Evolutionary conservation across 1,284 basidiomycete species (phyloP).

Genomic region (Trichosporon sp.): DNA sequence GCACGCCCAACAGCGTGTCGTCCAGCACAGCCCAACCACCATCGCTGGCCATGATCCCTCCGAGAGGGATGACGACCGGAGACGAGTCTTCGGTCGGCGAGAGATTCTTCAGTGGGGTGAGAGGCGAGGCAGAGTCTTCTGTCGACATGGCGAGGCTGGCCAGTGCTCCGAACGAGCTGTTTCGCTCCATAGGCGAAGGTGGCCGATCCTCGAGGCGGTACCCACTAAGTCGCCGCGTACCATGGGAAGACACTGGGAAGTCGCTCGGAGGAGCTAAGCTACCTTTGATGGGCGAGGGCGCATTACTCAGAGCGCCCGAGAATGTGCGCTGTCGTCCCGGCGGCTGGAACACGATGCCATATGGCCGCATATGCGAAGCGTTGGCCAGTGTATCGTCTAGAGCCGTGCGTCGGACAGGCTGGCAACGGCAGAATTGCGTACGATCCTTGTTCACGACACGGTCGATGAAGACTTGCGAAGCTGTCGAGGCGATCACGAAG

Average conservation of each 20-base stretch:
- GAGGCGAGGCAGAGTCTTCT: background rate
- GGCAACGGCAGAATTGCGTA: conserved; percentile 29
- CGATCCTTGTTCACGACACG: conserved; percentile 18
- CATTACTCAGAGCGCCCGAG: conserved; percentile 4
- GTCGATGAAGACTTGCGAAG: conserved; percentile 28
- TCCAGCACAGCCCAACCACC: conserved; percentile 25
- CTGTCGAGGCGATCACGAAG: conserved; percentile 32
- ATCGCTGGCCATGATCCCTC: conserved; percentile 22
- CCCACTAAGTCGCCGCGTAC: conserved; percentile 29
- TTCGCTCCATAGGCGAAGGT: conserved; percentile 11
- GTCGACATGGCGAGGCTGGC: conserved; percentile 9
- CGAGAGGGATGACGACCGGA: conserved; percentile 23
- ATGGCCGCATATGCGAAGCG: background rate
- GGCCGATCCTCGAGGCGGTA: conserved; percentile 11
- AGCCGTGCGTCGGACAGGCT: conserved; percentile 15
- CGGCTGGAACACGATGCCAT: conserved; percentile 7
- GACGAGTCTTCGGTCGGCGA: background rate
- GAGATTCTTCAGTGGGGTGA: background rate
- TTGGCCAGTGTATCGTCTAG: conserved; percentile 18
- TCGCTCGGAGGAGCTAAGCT: conserved; percentile 15
- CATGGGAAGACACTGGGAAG: conserved; percentile 39
- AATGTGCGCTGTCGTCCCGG: background rate
- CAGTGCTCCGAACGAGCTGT: conserved; percentile 10
- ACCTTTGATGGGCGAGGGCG: background rate
- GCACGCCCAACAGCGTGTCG: conserved; percentile 27